phyloP scores from a whole-genome alignment of 2,329 filamentous ascomycete genomes.

The Byssochlamys sp. region DNA sequence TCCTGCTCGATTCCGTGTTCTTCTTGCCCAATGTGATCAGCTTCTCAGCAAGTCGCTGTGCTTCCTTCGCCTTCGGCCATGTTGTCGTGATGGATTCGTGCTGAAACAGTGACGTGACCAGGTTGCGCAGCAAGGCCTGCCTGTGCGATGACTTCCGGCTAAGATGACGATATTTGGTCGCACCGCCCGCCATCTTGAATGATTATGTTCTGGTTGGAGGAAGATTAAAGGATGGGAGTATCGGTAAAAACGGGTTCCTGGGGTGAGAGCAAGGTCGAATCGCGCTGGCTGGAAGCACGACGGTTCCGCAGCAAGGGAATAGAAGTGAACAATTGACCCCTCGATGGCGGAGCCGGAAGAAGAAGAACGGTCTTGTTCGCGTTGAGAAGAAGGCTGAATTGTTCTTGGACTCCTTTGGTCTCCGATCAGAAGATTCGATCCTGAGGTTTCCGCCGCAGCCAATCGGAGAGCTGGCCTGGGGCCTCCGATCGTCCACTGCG shows the following conservation, averaged over 20 bases:
- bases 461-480: conserved; percentile 23
- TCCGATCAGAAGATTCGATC: conserved; percentile 23
- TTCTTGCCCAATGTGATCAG: conserved; percentile 88
- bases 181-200: conserved; percentile 66
- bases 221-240: conserved; percentile 1
- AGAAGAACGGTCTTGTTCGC: conserved; percentile 2
- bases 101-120: conserved; percentile 88
- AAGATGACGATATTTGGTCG: conserved; percentile 79
- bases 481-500: conserved; percentile 8
- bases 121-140: conserved; percentile 83
- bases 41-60: conserved; percentile 86
- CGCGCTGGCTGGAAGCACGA: background rate
- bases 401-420: background rate
- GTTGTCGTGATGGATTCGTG: conserved; percentile 91
- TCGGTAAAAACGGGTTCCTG: background rate
- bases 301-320: background rate
- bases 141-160: conserved; percentile 77
- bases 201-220: background rate
- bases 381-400: conserved; percentile 1
- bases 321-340: background rate
- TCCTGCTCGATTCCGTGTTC: conserved; percentile 71
- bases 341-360: conserved; percentile 1
- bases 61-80: conserved; percentile 94
- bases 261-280: background rate
- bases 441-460: conserved; percentile 13